Evolutionary conservation across 768 basidiomycete genomes (phyloP), one percentile per base, ranked within the genome.

Genomic region (Gymnopilus dilepis): DNA sequence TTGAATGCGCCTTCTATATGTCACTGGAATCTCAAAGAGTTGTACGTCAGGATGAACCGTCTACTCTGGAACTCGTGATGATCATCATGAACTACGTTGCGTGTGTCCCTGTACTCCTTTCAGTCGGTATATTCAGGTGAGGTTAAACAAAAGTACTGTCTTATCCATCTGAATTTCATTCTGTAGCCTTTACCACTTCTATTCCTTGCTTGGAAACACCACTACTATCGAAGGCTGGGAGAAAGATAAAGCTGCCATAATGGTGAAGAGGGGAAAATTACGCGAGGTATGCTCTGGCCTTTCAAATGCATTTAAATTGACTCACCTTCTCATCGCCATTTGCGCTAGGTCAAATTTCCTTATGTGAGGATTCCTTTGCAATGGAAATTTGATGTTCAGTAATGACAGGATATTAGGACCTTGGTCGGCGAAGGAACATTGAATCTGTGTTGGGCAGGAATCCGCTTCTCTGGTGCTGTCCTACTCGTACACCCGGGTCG

Each of bases 221-320:
- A 99, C 97, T 0, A 99, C 97, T 0, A 98, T 99, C 52, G 97
- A 99, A 77, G 88, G 91, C 0, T 97, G 94, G 93, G 97, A 99
- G 74, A 99, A 99, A 76, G 95, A 99, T 70, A 96, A 91, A 74
- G 94, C 87, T 1, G 90, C 95, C 4, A 91, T 86, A 0, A 82
- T 99, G 67, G 86, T 93, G 53, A 85, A 91, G 19, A 80, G 90
- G 59, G 97, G 96, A 5, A 93, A 91, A 73, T 90, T 98, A 59
- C 86, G 82, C 53, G 91, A 95, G 76, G 91, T 91, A 56, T 21
- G 69, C 67, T 30, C 21, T 21, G 48, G 33, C n/a, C 52, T 47
- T 37, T 37, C 11, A 15, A 37, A 9, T 7, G 30, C 28, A 28
- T 37, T 22, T 15, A 58, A 55, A 26, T 37, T 13, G 41, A 21